Conservation (phyloP, 2,329 filamentous ascomycete species). For the Drechmeria coniospora region DNA sequence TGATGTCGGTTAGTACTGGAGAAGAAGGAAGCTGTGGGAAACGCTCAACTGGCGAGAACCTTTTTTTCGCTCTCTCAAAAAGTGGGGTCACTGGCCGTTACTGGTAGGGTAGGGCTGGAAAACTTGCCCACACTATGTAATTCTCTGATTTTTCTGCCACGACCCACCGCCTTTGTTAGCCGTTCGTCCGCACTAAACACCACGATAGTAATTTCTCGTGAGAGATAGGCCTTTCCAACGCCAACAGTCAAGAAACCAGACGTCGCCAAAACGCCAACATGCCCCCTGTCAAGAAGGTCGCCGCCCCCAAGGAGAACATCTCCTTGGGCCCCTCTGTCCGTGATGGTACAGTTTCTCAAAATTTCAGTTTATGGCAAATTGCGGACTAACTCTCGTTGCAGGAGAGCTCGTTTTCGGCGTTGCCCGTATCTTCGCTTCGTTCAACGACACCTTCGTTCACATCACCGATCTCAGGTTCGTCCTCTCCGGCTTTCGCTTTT, state of each 20-base stretch:
- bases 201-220: conserved; percentile 11
- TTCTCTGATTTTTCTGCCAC: conserved; percentile 17
- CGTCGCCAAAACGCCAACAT: conserved; percentile 43
- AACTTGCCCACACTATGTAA: conserved; percentile 9
- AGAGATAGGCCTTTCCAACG: conserved; percentile 17
- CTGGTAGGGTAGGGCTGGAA: conserved; percentile 19
- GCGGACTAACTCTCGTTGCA: conserved; percentile 17
- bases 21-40: conserved; percentile 10
- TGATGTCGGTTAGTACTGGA: conserved; percentile 24
- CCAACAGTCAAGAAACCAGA: conserved; percentile 20
- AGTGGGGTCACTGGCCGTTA: not conserved
- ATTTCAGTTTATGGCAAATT: not conserved
- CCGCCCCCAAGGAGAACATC: conserved; percentile 90
- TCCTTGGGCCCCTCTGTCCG: conserved; percentile 91
- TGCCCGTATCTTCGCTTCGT: conserved; percentile 89
- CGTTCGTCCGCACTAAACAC: conserved; percentile 12
- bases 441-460: conserved; percentile 92
- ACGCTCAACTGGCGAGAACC: conserved; percentile 3
- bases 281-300: conserved; percentile 88
- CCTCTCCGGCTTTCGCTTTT: conserved; percentile 5
- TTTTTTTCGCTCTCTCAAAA: conserved; percentile 6
- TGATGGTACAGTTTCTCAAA: conserved; percentile 48
- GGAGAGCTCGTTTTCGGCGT: conserved; percentile 97
- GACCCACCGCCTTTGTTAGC: conserved; percentile 17
- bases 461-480: conserved; percentile 94